These are phyloP conservation scores for Saccharomycopsis vini DNA, from an alignment of 805 yeast species.

Conservation along the genomic window DNA sequence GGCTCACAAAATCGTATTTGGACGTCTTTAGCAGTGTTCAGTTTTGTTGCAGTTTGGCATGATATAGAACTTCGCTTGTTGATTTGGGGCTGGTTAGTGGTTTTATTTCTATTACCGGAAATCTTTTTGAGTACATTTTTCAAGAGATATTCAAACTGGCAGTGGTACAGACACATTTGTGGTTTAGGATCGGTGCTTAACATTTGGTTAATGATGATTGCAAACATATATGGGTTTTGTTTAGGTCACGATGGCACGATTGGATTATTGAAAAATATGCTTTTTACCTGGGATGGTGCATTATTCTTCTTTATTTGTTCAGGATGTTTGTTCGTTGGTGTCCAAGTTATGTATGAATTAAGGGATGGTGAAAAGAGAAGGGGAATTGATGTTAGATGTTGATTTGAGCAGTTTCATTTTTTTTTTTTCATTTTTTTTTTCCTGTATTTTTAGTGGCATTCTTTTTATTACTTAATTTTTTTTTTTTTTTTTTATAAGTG, in stretches of 20 bases:
- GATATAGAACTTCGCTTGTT: conserved; percentile 82
- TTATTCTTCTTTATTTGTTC: conserved; percentile 53
- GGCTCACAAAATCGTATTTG: conserved; percentile 64
- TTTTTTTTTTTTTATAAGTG: too few relatives aligned
- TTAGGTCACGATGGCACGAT: conserved; percentile 81
- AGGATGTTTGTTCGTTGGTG: conserved; percentile 65
- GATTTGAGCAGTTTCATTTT: too few relatives aligned
- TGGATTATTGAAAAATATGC: conserved; percentile 57
- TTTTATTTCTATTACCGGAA: conserved; percentile 82
- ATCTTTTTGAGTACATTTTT: conserved; percentile 39
- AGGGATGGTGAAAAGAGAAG: conserved; percentile 78
- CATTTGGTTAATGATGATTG: conserved; percentile 97
- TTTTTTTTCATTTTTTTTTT: too few relatives aligned
- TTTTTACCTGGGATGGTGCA: conserved; percentile 62
- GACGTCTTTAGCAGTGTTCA: conserved; percentile 77
- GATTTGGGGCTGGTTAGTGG: conserved; percentile 95
- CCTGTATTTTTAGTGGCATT: too few relatives aligned
- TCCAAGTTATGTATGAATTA: conserved; percentile 89
- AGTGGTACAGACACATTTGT: conserved; percentile 77
- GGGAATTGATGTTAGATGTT: conserved; percentile 79
- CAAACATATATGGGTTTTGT: conserved; percentile 91
- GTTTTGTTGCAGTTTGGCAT: conserved; percentile 98
- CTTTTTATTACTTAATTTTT: too few relatives aligned
- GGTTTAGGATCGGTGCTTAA: conserved; percentile 83
- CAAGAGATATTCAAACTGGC: conserved; percentile 32